Conservation (phyloP, 78 protist genomes). For the Creolimax fragrantissima region DNA sequence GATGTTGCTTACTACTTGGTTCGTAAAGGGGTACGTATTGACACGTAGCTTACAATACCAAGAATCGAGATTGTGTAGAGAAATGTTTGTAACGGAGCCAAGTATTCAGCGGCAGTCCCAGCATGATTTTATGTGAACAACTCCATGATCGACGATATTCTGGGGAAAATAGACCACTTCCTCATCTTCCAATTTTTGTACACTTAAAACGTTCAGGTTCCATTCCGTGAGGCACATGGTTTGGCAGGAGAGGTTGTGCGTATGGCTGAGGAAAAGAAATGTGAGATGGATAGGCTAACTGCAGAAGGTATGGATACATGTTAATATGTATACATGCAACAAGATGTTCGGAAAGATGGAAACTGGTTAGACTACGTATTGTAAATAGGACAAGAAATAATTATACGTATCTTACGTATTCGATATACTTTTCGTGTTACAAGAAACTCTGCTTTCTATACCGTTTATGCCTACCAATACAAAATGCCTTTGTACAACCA, state of each 20-base stretch:
- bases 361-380: too few relatives aligned
- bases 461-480: too few relatives aligned
- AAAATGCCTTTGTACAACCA: too few relatives aligned
- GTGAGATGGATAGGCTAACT: constrained; percentile 4
- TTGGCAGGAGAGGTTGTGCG: constrained; percentile 37
- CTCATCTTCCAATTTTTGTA: too few relatives aligned
- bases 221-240: constrained; percentile 60
- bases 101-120: not conserved
- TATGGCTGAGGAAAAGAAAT: constrained; percentile 31
- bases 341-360: not conserved
- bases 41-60: too few relatives aligned
- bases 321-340: not conserved
- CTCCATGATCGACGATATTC: not conserved
- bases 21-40: constrained; percentile 34
- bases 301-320: not conserved
- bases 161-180: too few relatives aligned
- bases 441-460: too few relatives aligned
- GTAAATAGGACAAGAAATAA: too few relatives aligned
- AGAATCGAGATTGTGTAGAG: not conserved
- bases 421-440: too few relatives aligned
- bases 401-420: too few relatives aligned
- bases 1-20: constrained; percentile 64
- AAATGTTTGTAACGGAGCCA: not conserved
- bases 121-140: not conserved
- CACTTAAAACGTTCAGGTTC: constrained; percentile 44